Base-by-base conservation (phyloP, 208 protist species). In the Wallacemonas sp. region DNA sequence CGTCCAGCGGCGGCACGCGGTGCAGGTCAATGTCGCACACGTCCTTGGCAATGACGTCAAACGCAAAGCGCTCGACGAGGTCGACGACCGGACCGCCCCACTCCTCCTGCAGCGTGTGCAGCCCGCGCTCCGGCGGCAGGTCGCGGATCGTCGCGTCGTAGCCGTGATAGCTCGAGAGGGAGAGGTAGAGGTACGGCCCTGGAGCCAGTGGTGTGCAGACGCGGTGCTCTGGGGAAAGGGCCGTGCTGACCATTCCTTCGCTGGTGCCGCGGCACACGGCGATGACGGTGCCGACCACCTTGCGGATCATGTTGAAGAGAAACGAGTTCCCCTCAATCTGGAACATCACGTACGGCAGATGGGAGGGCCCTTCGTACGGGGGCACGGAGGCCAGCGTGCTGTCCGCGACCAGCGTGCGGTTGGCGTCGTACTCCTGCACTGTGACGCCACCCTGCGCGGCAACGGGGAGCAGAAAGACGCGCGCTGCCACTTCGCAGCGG, bases 231-330 rank as follows among this genome's bases (percentile, higher is more conserved):
- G 81, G 79, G 11, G 74, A 91, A 1, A 95, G 72, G 1, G 82
- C 72, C 8, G 91, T 75, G 18, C 54, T 50, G 18, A 92, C 38
- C 22, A 95, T 57, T 22, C 67, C 65, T 25, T 66, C 73, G 33
- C 80, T 63, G 0, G 80, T 72, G 10, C 89, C 89, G 29, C 89
- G 86, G 28, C 81, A 67, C 18, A 91, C 74, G 10, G 89, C 86
- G 18, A 95, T 32, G n/a, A 86, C 18, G 22, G 81, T 72, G 1
- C 89, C 89, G 1, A 95, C 81, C 20, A 95, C 78, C 55, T 95
- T 95, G 54, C 89, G 82, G 63, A 95, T 95, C 89, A 95, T 95
- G 49, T 95, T 95, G 46, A 93, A 87, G 11, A 95, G 74, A 67
- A 95, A 95, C 8, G 87, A 93, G 10, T 72, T 78, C 3, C 89